Base-by-base conservation (phyloP, 176 grass and related monocot species). In the Phoenix dactylifera region DNA sequence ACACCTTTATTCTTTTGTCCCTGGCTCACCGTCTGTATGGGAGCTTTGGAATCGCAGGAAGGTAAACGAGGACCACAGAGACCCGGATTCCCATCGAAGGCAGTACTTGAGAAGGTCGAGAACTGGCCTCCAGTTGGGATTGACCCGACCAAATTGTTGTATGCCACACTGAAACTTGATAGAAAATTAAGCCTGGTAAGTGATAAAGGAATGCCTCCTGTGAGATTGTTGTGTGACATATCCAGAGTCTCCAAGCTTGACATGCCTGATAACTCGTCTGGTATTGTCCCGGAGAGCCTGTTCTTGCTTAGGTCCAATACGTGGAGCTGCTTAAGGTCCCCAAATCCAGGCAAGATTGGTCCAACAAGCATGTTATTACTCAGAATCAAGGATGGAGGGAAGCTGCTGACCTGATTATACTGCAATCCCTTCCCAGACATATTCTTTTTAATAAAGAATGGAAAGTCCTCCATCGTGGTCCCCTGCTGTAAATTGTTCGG, bases 331-430 rank as follows among this genome's bases (percentile, higher is more conserved):
- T 85, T 98, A 18, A 98, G 82, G 23, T 74, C 76, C 35, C 93
- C 87, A 51, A 98, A 85, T 12, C 79, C 66, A n/a, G 84, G 73
- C 69, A 70, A 72, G 77, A 98, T 83, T 29, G 69, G 30, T 72
- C 87, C 93, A 15, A 26, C 72, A 39, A 98, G 76, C 49, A 66
- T 88, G 69, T 98, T 98, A 60, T 98, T 78, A 60, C 67, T 63
- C 53, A 98, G 81, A 73, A 91, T 50, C 63, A 98, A 26, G 50
- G 93, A 88, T 25, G 93, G 93, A 2, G 93, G 93, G 25, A 98
- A 86, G 74, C 93, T 92, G 71, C 93, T 91, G 74, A 98, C 74
- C 67, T 98, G 93, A 72, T 98, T 98, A 73, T 98, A 98, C 65
- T 83, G 93, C 70, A 98, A 80, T 32, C 87, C 81, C 76, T 83